Conservation (phyloP, 2,329 filamentous ascomycete species). For the Ascochyta clinopodiicola region DNA sequence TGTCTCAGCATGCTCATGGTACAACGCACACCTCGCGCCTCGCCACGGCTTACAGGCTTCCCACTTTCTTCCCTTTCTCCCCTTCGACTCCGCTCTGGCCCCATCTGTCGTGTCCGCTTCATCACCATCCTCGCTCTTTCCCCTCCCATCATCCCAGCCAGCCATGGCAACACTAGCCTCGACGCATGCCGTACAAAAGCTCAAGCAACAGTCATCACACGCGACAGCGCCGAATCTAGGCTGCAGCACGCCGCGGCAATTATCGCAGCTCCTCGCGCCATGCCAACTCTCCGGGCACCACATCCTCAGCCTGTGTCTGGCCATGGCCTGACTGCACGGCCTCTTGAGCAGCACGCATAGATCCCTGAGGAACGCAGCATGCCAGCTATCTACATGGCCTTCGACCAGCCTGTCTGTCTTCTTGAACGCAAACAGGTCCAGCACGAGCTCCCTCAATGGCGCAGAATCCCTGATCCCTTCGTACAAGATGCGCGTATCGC, state of each 20-base stretch:
- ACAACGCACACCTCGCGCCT: constrained; percentile 43
- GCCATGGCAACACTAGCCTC: constrained; percentile 40
- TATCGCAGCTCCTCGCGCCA: constrained; percentile 46
- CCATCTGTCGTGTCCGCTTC: constrained; percentile 18
- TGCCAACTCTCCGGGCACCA: constrained; percentile 49
- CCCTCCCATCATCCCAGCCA: constrained; percentile 39
- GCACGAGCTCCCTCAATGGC: constrained; percentile 51
- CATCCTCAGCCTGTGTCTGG: constrained; percentile 50
- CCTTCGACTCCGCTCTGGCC: constrained; percentile 24
- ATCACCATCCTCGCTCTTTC: constrained; percentile 22
- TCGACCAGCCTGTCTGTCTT: constrained; percentile 58
- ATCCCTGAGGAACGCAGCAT: constrained; percentile 56
- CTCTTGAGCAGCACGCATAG: constrained; percentile 55
- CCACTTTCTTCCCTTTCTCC: constrained; percentile 41
- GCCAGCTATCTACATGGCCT: constrained; percentile 56
- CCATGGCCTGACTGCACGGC: constrained; percentile 51
- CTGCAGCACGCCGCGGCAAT: constrained; percentile 48
- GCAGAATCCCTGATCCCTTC: constrained; percentile 50
- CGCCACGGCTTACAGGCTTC: constrained; percentile 49
- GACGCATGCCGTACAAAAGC: constrained; percentile 52
- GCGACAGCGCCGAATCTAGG: constrained; percentile 46
- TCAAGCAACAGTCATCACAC: constrained; percentile 52
- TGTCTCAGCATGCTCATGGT: constrained; percentile 50
- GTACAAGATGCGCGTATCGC: constrained; percentile 58
- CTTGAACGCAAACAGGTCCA: constrained; percentile 61